phyloP scores from a whole-genome alignment of 805 yeast species.

The Teunomyces aglyptinius region DNA sequence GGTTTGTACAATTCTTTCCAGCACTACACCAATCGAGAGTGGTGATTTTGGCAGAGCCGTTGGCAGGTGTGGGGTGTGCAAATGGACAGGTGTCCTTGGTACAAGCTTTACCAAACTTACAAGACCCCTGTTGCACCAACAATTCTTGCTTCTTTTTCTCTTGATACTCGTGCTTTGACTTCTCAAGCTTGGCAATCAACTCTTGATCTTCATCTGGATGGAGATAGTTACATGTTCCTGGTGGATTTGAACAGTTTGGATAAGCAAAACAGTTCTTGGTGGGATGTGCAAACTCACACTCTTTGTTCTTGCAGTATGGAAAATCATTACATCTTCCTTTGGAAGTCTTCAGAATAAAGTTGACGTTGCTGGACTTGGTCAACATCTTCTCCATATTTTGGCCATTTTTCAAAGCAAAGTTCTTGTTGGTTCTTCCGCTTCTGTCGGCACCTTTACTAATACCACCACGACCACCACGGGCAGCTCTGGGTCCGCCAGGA shows the following conservation, averaged over 20 bases:
- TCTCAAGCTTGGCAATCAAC: slow-evolving; percentile 65
- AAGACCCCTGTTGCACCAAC: slow-evolving; percentile 45
- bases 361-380: slow-evolving; percentile 32
- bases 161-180: slow-evolving; percentile 49
- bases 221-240: slow-evolving; percentile 78
- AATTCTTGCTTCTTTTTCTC: slow-evolving; percentile 38
- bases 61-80: slow-evolving; percentile 91
- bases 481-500: slow-evolving; percentile 2
- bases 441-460: slow-evolving; percentile 18
- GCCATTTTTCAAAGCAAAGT: slow-evolving; percentile 38
- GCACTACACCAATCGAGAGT: slow-evolving; percentile 74
- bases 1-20: slow-evolving; percentile 62
- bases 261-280: slow-evolving; percentile 68
- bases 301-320: slow-evolving; percentile 68
- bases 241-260: slow-evolving; percentile 75
- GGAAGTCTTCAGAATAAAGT: slow-evolving; percentile 46
- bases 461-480: slow-evolving; percentile 19
- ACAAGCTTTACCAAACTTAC: slow-evolving; percentile 77
- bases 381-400: slow-evolving; percentile 43
- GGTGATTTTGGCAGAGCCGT: slow-evolving; percentile 66
- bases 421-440: slow-evolving; percentile 14
- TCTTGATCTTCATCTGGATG: slow-evolving; percentile 86
- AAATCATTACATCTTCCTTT: slow-evolving; percentile 67
- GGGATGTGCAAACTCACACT: slow-evolving; percentile 79
- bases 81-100: slow-evolving; percentile 78